phyloP scores from a whole-genome alignment of 129 eudicot species.

The Tagetes patula region DNA sequence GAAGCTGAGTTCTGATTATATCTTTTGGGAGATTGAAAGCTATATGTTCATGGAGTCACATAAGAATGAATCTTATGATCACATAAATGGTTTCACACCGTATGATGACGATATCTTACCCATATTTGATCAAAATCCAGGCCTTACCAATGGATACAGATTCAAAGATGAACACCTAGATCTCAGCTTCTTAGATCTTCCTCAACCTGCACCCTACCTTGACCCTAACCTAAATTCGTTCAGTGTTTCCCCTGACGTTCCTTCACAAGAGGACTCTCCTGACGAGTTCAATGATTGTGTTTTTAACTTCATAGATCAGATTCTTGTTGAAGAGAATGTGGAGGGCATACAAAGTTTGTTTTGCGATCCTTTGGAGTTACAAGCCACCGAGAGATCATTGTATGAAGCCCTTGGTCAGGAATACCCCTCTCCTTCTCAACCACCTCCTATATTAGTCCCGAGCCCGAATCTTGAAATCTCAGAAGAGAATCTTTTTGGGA shows the following conservation, averaged over 20 bases:
- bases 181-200: constrained; percentile 50
- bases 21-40: constrained; percentile 4
- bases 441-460: background rate
- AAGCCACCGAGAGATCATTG: constrained; percentile 68
- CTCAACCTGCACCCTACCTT: constrained; percentile 30
- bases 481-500: constrained; percentile 44
- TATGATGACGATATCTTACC: constrained; percentile 42
- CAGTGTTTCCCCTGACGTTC: constrained; percentile 33
- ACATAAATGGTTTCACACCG: constrained; percentile 36
- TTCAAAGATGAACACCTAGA: constrained; percentile 44
- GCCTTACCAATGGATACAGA: constrained; percentile 38
- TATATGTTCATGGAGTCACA: constrained; percentile 57
- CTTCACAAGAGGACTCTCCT: constrained; percentile 53
- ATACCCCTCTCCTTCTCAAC: constrained; percentile 50
- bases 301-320: constrained; percentile 58
- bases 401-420: constrained; percentile 65
- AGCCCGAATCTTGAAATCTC: constrained; percentile 32
- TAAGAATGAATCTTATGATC: constrained; percentile 34
- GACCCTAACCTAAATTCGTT: constrained; percentile 29
- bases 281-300: constrained; percentile 70
- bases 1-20: constrained; percentile 17
- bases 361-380: constrained; percentile 68
- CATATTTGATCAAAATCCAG: constrained; percentile 40
- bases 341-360: constrained; percentile 72
- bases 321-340: constrained; percentile 72